Base-by-base conservation (phyloP, 2,329 filamentous ascomycete species). In the Podosphaera aphanis region DNA sequence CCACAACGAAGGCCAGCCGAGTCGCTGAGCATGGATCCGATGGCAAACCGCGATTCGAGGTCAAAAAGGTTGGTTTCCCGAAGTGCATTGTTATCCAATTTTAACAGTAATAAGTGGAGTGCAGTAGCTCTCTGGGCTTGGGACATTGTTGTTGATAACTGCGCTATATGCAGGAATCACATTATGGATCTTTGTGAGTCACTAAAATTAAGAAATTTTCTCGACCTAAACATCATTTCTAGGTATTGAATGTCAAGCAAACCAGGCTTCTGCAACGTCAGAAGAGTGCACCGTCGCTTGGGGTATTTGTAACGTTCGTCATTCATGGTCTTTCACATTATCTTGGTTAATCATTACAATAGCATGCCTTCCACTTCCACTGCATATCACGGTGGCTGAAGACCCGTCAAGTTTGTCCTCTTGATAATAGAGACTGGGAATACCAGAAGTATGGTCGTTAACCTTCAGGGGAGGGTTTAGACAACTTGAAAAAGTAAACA, bases 321-420 rank as follows among this genome's bases (percentile, higher is more conserved):
- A 21, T 42, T 15, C 13, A 8, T 8, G 16, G 33, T 37, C 16
- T 37, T 18, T 37, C 33, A 37, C 7, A 37, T 8, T 23, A 37
- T 6, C 19, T 27, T 29, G 21, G 10, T 21, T 42, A 18, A 42
- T 20, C 16, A n/a, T 42, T 5, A 29, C 19, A 49, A 48, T 58
- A 98, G 90, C 90, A 98, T 60, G 90, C 90, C 25, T 98, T 98
- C 71, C 90, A 98, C 65, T 98, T 98, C 67, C 90, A 98, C 67
- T 98, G 90, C 69, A 98, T 98, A 60, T 95, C 90, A 11, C 76
- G 90, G 64, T 98, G 90, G 90, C 70, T 98, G 49, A 98, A 98
- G 71, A 93, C 90, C n/a, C 79, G 90, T 60, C 90, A 95, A 61
- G 90, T 98, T 43, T 98, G 90, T 61, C 90, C 90, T 15, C 69